phyloP scores from a whole-genome alignment of 768 basidiomycete genomes.

The Tephrocybe rancida region DNA sequence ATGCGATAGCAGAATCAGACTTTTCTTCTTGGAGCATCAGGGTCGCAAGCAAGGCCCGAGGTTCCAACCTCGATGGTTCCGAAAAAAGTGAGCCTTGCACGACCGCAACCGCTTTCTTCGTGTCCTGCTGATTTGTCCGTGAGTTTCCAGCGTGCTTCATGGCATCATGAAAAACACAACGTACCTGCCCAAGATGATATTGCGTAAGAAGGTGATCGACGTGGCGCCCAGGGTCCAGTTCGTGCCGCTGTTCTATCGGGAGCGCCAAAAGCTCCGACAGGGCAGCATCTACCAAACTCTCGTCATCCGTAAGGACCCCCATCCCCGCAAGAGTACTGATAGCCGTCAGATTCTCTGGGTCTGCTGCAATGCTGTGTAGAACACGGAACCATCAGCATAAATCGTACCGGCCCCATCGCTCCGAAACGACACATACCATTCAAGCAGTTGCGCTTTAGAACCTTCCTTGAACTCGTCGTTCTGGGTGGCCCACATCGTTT shows the following conservation, averaged over 20 bases:
- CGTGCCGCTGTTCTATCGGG: slow-evolving; percentile 62
- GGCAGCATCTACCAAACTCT: slow-evolving; percentile 82
- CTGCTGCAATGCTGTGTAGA: slow-evolving; percentile 63
- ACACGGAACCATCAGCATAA: slow-evolving; percentile 7
- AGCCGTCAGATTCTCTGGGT: slow-evolving; percentile 78
- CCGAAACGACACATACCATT: slow-evolving; percentile 59
- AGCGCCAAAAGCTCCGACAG: slow-evolving; percentile 78
- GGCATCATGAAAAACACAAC: slow-evolving; percentile 15
- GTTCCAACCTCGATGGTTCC: slow-evolving; percentile 53
- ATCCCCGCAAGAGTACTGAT: slow-evolving; percentile 89
- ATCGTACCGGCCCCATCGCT: neutral
- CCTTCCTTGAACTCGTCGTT: slow-evolving; percentile 75
- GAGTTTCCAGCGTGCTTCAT: neutral
- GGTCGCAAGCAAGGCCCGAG: slow-evolving; percentile 55
- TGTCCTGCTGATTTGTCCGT: slow-evolving; percentile 42
- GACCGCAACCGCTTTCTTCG: slow-evolving; percentile 47
- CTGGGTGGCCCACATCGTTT: slow-evolving; percentile 82
- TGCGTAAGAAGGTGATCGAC: slow-evolving; percentile 73
- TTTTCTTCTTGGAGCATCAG: slow-evolving; percentile 54
- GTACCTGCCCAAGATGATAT: slow-evolving; percentile 74
- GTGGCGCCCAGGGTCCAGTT: slow-evolving; percentile 70
- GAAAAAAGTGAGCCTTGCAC: slow-evolving; percentile 59
- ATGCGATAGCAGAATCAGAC: slow-evolving; percentile 42
- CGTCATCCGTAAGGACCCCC: slow-evolving; percentile 81
- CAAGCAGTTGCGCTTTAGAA: slow-evolving; percentile 78